These are phyloP conservation scores for Mycena galericulata DNA, from an alignment of 768 basidiomycete species.

Conservation along the genomic window DNA sequence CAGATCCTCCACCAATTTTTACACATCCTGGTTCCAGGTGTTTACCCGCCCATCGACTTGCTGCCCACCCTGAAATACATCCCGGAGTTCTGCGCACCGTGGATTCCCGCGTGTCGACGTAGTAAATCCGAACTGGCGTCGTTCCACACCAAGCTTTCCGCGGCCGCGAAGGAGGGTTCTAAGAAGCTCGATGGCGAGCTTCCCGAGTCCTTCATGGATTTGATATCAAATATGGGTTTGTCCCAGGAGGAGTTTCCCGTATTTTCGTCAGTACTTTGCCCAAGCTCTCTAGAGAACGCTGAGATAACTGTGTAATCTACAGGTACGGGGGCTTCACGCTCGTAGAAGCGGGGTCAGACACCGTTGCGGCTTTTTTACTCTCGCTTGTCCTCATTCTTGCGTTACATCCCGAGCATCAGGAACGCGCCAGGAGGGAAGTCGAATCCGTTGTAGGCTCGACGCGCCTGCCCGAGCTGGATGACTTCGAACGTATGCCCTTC, in stretches of 20 bases:
- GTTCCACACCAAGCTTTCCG: slow-evolving; percentile 1
- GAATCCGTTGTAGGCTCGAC: slow-evolving; percentile 38
- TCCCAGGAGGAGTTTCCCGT: slow-evolving; percentile 2
- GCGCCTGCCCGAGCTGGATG: slow-evolving; percentile 35
- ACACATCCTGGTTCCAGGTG: slow-evolving; percentile 8
- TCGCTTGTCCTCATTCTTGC: slow-evolving; percentile 28
- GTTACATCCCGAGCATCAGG: slow-evolving; percentile 39
- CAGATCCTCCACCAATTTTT: slow-evolving; percentile 15
- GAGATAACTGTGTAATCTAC: background rate
- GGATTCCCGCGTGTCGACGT: slow-evolving; percentile 10
- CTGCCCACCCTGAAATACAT: background rate
- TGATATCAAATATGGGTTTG: background rate
- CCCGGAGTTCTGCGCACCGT: slow-evolving; percentile 9
- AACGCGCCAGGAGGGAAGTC: slow-evolving; percentile 41
- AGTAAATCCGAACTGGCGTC: slow-evolving; percentile 6
- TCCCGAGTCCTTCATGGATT: slow-evolving; percentile 6
- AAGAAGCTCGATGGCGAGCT: background rate
- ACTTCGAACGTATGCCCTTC: slow-evolving; percentile 36
- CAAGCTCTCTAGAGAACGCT: too few relatives aligned
- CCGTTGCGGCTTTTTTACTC: slow-evolving; percentile 27
- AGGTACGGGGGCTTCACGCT: slow-evolving; percentile 22
- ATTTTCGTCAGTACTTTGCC: background rate
- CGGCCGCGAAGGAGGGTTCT: background rate
- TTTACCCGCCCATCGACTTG: slow-evolving; percentile 3
- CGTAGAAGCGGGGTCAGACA: slow-evolving; percentile 34